phyloP scores from a whole-genome alignment of 148 eudicot genomes.

The Rhododendron kiyosumense region DNA sequence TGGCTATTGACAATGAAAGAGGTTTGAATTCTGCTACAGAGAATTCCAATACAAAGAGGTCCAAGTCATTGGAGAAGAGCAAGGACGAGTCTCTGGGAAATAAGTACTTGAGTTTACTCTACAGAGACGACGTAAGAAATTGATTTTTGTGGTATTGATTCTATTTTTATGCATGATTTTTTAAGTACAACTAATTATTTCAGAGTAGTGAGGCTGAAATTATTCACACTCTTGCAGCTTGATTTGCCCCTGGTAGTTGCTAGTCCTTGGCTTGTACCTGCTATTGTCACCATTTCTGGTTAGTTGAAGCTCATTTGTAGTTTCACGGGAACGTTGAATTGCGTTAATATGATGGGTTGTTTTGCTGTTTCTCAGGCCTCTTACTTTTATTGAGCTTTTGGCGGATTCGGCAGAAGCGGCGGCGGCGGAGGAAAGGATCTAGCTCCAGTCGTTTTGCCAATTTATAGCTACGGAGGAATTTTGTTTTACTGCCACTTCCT shows the following conservation, averaged over 20 bases:
- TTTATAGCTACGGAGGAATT: conserved; percentile 18
- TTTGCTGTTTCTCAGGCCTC: conserved; percentile 43
- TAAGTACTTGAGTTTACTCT: conserved; percentile 62
- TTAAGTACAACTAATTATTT: neutral
- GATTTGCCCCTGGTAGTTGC: conserved; percentile 71
- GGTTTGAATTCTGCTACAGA: conserved; percentile 48
- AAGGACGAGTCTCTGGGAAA: conserved; percentile 36
- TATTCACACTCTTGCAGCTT: conserved; percentile 43
- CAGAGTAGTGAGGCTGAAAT: neutral
- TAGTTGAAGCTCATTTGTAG: conserved; percentile 21
- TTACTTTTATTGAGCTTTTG: conserved; percentile 71
- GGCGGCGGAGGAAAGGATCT: conserved; percentile 75
- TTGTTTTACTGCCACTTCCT: neutral
- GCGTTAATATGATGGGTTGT: neutral
- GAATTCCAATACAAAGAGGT: conserved; percentile 20
- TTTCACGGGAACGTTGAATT: neutral
- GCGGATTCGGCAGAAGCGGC: conserved; percentile 73
- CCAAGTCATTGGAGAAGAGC: conserved; percentile 19
- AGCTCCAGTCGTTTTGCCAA: conserved; percentile 48
- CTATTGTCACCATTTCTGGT: conserved; percentile 66
- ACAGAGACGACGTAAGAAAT: conserved; percentile 60
- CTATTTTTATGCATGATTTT: neutral
- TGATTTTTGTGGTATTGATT: neutral
- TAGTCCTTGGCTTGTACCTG: conserved; percentile 90
- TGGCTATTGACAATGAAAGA: conserved; percentile 36